Base-by-base conservation (phyloP, 2,329 filamentous ascomycete genomes). In the Aspergillus flavus region DNA sequence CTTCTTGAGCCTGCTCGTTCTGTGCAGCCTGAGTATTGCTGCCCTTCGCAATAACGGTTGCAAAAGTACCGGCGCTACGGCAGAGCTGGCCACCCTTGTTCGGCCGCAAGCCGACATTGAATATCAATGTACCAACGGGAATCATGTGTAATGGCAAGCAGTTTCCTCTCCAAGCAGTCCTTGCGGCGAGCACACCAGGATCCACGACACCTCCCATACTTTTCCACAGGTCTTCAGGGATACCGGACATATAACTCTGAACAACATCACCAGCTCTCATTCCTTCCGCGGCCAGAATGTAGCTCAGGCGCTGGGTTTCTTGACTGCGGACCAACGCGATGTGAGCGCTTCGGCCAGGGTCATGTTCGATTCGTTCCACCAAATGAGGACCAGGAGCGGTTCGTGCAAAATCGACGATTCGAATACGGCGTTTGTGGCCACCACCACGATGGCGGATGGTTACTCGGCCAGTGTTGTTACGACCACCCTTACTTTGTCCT, bases 131-230 rank as follows among this genome's bases (percentile, higher is more conserved):
- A n/a, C 95, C 94, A 45, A 97, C 86, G 1, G 95, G 96, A 64
- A 99, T 91, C 89, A 99, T 95, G 80, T 96, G 92, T 76, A 99
- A 84, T 16, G 95, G 95, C 70, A 99, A 81, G 76, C 95, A 99
- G 79, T 99, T 99, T 61, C 95, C 95, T 73, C 93, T 87, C 82
- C 94, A 94, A 1, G 93, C 94, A 28, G 96, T 99, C 82, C 92
- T 95, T 34, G 95, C 92, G 9, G 96, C 95, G 66, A 99, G 82
- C 77, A 99, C 92, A 90, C 96, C 96, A 12, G 94, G 93, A 84
- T 99, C 95, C 57, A 97, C 86, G 48, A 90, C 82, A 70, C 95
- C 94, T 65, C 95, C 95, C 94, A 99, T 98, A 75, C 89, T 93
- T 57, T 91, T 89, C 72, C 97, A 86, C 61, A 99, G 82, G 67